Evolutionary conservation across 2,329 filamentous ascomycete genomes (phyloP), one percentile per base, ranked within the genome.

Genomic region (Cercospora sp.): DNA sequence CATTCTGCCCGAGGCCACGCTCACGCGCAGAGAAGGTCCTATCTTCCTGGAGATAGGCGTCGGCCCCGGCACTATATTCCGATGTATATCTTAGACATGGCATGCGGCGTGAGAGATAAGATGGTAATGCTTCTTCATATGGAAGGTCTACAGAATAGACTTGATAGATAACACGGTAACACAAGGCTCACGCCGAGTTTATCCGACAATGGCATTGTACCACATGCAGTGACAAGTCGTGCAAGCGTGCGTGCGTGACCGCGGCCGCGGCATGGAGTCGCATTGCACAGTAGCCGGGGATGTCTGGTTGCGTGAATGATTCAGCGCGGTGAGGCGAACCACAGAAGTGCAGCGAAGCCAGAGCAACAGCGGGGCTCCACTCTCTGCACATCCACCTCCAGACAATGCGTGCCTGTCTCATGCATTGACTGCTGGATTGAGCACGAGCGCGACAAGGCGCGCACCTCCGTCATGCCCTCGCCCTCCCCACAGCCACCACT

Each of bases 391-490:
- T 48, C 36, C 60, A 62, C 60, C 39, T 16, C 42, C 36, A 45
- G 42, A 30, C 16, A 30, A n/a, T 51, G 36, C 48, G 36, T 58
- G 62, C 20, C 53, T 55, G 51, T 51, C 5, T 20, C 45, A 33
- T 64, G 51, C 62, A 58, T 64, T 23, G 30, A 64, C 16, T 57
- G 60, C 36, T 48, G 13, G 23, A 26, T 33, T 42, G 59, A 26
- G 59, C 59, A 61, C 59, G 59, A 26, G 59, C 59, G 36, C 28
- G 45, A 39, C 62, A 36, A 57, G 62, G 53, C 53, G 45, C 53
- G 28, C 53, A 58, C 53, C 53, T 23, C 28, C 62, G 62, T 36
- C 60, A 63, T 64, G 62, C 62, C 62, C 16, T 57, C 62, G 30
- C 48, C 62, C 16, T 57, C 62, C 36, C 51, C 62, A 26, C 59